Conservation (phyloP, 2,329 filamentous ascomycete genomes). For the Nannizziopsis barbatae region DNA sequence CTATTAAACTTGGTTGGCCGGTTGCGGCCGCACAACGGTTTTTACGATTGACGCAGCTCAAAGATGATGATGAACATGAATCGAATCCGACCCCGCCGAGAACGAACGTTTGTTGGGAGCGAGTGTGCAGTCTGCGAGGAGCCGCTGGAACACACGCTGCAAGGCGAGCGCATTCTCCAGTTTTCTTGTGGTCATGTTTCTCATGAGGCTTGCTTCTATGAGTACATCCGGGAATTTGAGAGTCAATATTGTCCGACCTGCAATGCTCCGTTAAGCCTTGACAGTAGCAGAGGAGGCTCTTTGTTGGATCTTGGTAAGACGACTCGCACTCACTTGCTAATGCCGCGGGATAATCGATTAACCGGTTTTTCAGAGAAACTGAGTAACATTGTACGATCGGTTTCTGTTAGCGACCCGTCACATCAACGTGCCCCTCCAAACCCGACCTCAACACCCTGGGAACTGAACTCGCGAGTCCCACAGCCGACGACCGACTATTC, state of each 20-base stretch:
- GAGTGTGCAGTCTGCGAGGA: constrained; percentile 96
- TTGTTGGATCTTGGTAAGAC: constrained; percentile 72
- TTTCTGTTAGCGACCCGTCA: constrained; percentile 54
- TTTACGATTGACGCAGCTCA: neutral
- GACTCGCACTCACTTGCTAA: neutral
- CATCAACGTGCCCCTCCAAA: constrained; percentile 42
- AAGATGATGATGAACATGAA: constrained; percentile 56
- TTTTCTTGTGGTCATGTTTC: constrained; percentile 96
- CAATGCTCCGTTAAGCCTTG: constrained; percentile 79
- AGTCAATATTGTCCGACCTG: constrained; percentile 90
- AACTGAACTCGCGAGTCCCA: constrained; percentile 27
- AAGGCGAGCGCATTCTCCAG: constrained; percentile 86
- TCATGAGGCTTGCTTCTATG: constrained; percentile 97
- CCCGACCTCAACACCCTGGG: constrained; percentile 53
- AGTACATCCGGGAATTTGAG: constrained; percentile 91
- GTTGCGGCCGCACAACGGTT: neutral
- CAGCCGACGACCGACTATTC: constrained; percentile 26
- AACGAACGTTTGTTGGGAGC: constrained; percentile 88
- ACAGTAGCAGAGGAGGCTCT: constrained; percentile 86
- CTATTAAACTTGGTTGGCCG: neutral
- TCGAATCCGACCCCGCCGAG: constrained; percentile 65
- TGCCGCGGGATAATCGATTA: neutral
- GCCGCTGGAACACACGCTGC: constrained; percentile 85
- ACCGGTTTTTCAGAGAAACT: constrained; percentile 62
- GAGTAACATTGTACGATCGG: constrained; percentile 80